Conservation (phyloP, 768 basidiomycete genomes). For the Suillus subluteus region DNA sequence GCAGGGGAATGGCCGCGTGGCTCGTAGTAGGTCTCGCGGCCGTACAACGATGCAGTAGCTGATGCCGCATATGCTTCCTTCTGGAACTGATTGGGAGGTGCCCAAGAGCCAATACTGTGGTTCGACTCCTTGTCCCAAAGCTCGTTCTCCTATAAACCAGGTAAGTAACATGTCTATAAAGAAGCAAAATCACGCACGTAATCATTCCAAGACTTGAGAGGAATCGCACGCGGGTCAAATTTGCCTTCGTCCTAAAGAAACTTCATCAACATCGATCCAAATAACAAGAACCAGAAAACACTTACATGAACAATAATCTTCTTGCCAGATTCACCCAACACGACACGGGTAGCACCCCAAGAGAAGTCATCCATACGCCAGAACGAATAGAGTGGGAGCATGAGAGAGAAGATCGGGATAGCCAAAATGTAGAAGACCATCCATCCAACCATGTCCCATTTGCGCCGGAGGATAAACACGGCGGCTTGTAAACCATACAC, state of each 20-base stretch:
- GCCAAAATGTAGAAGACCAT: conserved; percentile 96
- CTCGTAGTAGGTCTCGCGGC: conserved; percentile 87
- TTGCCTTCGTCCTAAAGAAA: conserved; percentile 87
- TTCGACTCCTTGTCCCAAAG: conserved; percentile 98
- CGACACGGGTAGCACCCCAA: conserved; percentile 92
- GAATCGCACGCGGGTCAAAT: conserved; percentile 92
- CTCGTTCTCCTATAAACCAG: conserved; percentile 74
- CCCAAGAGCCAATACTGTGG: conserved; percentile 93
- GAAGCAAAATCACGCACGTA: conserved; percentile 59
- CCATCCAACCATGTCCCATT: conserved; percentile 99
- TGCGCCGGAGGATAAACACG: conserved; percentile 88
- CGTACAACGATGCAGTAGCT: conserved; percentile 79
- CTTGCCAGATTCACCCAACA: conserved; percentile 93
- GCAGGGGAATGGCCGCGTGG: conserved; percentile 74
- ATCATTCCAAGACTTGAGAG: conserved; percentile 95
- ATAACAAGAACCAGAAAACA: conserved; percentile 16
- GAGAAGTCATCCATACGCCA: conserved; percentile 99
- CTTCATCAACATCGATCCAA: conserved; percentile 15
- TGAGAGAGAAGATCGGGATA: conserved; percentile 91
- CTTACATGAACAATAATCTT: conserved; percentile 92
- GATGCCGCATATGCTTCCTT: conserved; percentile 81
- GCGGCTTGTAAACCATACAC: conserved; percentile 94
- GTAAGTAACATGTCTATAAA: conserved; percentile 8
- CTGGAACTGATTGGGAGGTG: conserved; percentile 71
- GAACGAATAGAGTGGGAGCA: conserved; percentile 93